These are phyloP conservation scores for Atkinsonella hypoxylon DNA, from an alignment of 2,329 filamentous ascomycete genomes.

Conservation along the genomic window DNA sequence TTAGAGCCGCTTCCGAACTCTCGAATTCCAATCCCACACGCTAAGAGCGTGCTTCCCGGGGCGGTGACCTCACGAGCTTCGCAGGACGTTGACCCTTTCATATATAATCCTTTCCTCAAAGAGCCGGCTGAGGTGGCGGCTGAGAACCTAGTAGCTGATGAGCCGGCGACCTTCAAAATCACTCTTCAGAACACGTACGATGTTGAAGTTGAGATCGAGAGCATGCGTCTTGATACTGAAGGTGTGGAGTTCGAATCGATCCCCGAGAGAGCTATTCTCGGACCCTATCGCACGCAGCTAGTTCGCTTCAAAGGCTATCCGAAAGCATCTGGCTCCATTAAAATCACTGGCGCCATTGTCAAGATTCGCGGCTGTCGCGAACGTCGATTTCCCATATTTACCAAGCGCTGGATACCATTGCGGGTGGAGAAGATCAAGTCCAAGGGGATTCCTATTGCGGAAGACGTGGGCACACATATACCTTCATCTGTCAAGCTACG, in stretches of 20 bases:
- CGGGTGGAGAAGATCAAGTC: slow-evolving; percentile 63
- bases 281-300: slow-evolving; percentile 73
- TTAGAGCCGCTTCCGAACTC: slow-evolving; percentile 51
- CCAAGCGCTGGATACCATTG: slow-evolving; percentile 60
- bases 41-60: slow-evolving; percentile 40
- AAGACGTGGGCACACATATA: slow-evolving; percentile 25
- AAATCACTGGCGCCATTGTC: slow-evolving; percentile 65
- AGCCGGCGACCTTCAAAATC: slow-evolving; percentile 65
- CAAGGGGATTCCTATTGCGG: slow-evolving; percentile 52
- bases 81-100: slow-evolving; percentile 68
- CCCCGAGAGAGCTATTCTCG: slow-evolving; percentile 54
- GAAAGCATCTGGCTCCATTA: slow-evolving; percentile 52
- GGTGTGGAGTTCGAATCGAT: slow-evolving; percentile 60
- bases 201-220: slow-evolving; percentile 81
- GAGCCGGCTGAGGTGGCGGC: slow-evolving; percentile 44
- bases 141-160: slow-evolving; percentile 67
- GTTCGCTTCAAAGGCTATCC: slow-evolving; percentile 61
- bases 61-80: slow-evolving; percentile 38
- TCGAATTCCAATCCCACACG: slow-evolving; percentile 54
- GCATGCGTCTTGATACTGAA: slow-evolving; percentile 60
- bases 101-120: slow-evolving; percentile 88
- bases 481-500: slow-evolving; percentile 30
- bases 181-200: slow-evolving; percentile 92
- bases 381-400: slow-evolving; percentile 74
- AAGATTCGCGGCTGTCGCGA: slow-evolving; percentile 73